These are phyloP conservation scores for Pythium insidiosum DNA, from an alignment of 352 stramenopile genomes.

Conservation along the genomic window DNA sequence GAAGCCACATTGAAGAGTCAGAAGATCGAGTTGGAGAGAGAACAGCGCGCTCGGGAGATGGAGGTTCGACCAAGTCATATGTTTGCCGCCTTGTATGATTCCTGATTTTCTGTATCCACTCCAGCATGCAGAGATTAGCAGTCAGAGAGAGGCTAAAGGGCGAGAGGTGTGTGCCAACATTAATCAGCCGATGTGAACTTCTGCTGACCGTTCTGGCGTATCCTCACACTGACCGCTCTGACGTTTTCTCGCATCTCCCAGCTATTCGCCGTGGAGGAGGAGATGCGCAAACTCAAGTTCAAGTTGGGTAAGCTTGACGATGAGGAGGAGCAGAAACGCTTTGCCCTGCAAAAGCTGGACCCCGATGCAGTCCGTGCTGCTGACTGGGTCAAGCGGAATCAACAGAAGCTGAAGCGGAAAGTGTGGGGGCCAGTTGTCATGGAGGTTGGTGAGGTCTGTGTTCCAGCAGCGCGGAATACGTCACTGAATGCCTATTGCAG, in stretches of 20 bases:
- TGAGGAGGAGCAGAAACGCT: constrained; percentile 60
- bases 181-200: too few species aligned
- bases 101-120: too few species aligned
- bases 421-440: constrained; percentile 79
- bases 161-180: constrained; percentile 13
- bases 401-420: constrained; percentile 54
- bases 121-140: constrained; percentile 67
- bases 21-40: constrained; percentile 54
- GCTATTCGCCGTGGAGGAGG: constrained; percentile 33
- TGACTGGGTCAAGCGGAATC: constrained; percentile 73
- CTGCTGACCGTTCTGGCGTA: too few species aligned
- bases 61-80: constrained; percentile 25
- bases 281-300: constrained; percentile 36
- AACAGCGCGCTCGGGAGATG: constrained; percentile 62
- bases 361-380: constrained; percentile 62
- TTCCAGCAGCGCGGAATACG: too few species aligned
- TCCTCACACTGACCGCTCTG: background rate
- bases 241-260: constrained; percentile 12
- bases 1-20: constrained; percentile 40
- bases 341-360: constrained; percentile 48
- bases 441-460: constrained; percentile 52
- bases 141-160: constrained; percentile 43
- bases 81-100: background rate
- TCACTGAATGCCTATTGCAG: too few species aligned
- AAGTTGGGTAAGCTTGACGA: constrained; percentile 67